Evolutionary conservation across 2,329 filamentous ascomycete species (phyloP), one percentile per base, ranked within the genome.

Genomic region (Phoma sp.): DNA sequence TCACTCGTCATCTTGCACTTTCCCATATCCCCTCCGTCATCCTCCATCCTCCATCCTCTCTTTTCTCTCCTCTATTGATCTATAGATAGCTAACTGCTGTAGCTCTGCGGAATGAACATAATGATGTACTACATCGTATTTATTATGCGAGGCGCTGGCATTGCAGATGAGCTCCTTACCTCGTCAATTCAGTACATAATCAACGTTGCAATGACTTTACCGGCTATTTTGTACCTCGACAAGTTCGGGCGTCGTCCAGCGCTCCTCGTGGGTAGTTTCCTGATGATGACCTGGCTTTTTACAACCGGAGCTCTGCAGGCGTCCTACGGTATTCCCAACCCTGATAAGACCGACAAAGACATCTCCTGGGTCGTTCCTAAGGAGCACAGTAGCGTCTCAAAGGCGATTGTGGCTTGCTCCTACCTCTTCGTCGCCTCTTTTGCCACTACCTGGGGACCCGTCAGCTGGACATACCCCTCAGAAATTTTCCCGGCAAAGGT

Each of bases 171-270:
- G 3, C 78, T 87, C 7, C 74, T 85, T n/a, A 84, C 84, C 1
- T 81, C 84, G 0, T 83, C 83, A 0, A 85, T 88, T 18, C 84
- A 87, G 64, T 87, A 87, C 62, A 79, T 87, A 52, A 85, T 88
- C 71, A 87, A 87, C 63, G 83, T 87, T 0, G 75, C 76, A 14
- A 75, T 86, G 56, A 87, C 86, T 0, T 71, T 87, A 1, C 83
- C 85, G 0, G 84, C 84, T 12, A 84, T 88, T 26, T 50, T 86
- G 10, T 87, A 80, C 66, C 78, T 88, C 39, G 86, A 88, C 68
- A 80, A 75, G 56, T 78, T 83, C 60, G 84, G 85, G 34, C 83
- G 86, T 7, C 83, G 86, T 0, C 81, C 80, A 0, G 76, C 84
- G 0, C 74, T 88, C 9, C 77, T 87, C 1, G 55, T 81, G 15